phyloP scores from a whole-genome alignment of 441 rosid genomes.

The Cnidoscolus chayamansa region DNA sequence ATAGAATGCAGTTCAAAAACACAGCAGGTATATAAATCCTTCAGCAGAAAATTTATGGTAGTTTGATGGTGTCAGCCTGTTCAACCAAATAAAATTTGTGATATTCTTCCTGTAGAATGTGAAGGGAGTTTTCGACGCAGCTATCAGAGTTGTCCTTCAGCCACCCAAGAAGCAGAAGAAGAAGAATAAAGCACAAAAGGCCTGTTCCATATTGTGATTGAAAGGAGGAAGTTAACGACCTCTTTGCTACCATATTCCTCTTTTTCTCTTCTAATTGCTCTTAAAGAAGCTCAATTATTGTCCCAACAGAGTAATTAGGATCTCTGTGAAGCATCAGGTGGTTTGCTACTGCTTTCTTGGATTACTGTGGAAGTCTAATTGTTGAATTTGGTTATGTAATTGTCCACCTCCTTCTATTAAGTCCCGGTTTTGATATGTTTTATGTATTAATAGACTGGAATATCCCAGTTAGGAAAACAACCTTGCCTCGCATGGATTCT shows the following conservation, averaged over 20 bases:
- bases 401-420: constrained; percentile 26
- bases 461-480: constrained; percentile 29
- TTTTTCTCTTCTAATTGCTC: constrained; percentile 22
- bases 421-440: constrained; percentile 34
- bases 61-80: background rate
- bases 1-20: constrained; percentile 96
- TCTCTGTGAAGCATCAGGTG: constrained; percentile 35
- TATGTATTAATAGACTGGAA: constrained; percentile 38
- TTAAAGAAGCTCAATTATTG: constrained; percentile 31
- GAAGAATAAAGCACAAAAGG: constrained; percentile 70
- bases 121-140: constrained; percentile 84
- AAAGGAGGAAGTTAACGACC: constrained; percentile 28
- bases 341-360: constrained; percentile 32
- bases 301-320: constrained; percentile 28
- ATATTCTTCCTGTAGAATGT: constrained; percentile 56
- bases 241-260: constrained; percentile 16
- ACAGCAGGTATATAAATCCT: constrained; percentile 57
- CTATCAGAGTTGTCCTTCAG: constrained; percentile 85
- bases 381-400: constrained; percentile 31
- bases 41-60: background rate
- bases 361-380: constrained; percentile 33
- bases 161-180: constrained; percentile 89
- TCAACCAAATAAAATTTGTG: background rate
- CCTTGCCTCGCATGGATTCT: constrained; percentile 26
- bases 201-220: constrained; percentile 71